Conservation (phyloP, 306 rosid genomes). For the Cucurbita pepo region DNA sequence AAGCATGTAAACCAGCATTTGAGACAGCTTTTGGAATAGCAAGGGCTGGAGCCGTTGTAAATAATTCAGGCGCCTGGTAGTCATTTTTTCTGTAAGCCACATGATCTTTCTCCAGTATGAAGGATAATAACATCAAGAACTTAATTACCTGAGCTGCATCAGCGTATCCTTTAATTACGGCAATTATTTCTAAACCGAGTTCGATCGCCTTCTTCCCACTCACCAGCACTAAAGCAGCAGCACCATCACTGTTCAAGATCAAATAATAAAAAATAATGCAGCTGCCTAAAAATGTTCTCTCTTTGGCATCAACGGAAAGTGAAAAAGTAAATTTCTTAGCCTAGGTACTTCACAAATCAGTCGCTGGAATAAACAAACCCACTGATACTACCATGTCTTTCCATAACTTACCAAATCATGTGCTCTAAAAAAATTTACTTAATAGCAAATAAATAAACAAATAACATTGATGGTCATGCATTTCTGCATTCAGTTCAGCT, state of each 20-base stretch:
- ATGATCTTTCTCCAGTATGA: constrained; percentile 12
- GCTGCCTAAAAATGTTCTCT: background rate
- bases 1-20: constrained; percentile 66
- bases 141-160: constrained; percentile 82
- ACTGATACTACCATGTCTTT: background rate
- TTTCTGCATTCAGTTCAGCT: background rate
- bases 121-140: background rate
- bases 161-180: constrained; percentile 71
- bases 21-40: constrained; percentile 80
- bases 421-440: background rate
- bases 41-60: constrained; percentile 81
- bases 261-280: constrained; percentile 1
- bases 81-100: constrained; percentile 10
- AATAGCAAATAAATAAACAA: background rate
- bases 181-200: constrained; percentile 75
- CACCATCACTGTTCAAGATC: constrained; percentile 61
- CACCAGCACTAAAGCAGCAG: constrained; percentile 85
- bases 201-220: constrained; percentile 70
- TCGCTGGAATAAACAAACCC: background rate
- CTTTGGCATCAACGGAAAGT: background rate
- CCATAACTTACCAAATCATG: background rate
- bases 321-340: background rate
- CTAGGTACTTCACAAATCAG: background rate
- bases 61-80: constrained; percentile 71
- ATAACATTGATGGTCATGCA: background rate